phyloP scores from a whole-genome alignment of 495 filamentous ascomycete species.

The Aspergillus taichungensis region DNA sequence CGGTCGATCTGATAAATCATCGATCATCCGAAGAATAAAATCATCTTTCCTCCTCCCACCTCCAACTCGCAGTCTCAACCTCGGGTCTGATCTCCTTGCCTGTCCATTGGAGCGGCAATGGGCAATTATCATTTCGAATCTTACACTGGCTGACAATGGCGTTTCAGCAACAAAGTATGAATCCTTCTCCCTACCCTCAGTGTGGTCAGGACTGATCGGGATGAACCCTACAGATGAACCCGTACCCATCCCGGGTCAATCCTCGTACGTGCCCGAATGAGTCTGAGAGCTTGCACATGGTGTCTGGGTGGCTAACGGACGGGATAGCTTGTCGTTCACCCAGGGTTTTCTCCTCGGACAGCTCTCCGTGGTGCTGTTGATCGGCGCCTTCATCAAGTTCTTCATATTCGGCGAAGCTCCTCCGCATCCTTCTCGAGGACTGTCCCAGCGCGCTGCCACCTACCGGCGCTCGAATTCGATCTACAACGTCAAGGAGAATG shows the following conservation, averaged over 20 bases:
- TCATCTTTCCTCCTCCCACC: not conserved
- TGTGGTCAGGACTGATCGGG: slow-evolving; percentile 5
- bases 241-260: slow-evolving; percentile 30
- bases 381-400: slow-evolving; percentile 96
- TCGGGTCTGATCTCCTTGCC: slow-evolving; percentile 6
- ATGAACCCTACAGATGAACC: slow-evolving; percentile 22
- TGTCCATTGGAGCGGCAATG: slow-evolving; percentile 16
- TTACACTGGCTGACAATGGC: slow-evolving; percentile 28
- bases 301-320: slow-evolving; percentile 4
- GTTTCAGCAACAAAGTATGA: slow-evolving; percentile 25
- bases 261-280: slow-evolving; percentile 32
- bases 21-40: not conserved
- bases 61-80: not conserved
- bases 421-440: slow-evolving; percentile 66
- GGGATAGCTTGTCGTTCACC: slow-evolving; percentile 68
- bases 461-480: slow-evolving; percentile 54
- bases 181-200: not conserved
- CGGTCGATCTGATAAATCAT: no score
- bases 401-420: slow-evolving; percentile 98
- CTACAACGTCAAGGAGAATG: slow-evolving; percentile 29
- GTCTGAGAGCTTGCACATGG: not conserved
- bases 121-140: slow-evolving; percentile 16
- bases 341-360: slow-evolving; percentile 92
- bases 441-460: slow-evolving; percentile 58
- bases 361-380: slow-evolving; percentile 77